Evolutionary conservation across 2,329 filamentous ascomycete species (phyloP).

Genomic region (Cordyceps cateniannulata): DNA sequence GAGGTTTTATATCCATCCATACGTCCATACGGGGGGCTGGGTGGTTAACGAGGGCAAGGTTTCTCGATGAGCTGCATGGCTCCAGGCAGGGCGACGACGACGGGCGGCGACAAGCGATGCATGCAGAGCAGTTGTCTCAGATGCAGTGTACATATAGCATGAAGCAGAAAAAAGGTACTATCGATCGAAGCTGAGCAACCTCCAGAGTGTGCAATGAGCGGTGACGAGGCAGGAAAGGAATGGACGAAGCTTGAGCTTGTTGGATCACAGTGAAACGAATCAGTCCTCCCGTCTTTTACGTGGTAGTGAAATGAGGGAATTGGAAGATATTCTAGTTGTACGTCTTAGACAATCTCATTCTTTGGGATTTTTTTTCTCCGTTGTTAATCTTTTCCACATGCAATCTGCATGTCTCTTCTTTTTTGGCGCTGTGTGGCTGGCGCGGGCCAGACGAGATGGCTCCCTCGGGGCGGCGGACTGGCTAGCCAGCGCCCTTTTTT

Average conservation of each 20-base stretch:
- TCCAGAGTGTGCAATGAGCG: background rate
- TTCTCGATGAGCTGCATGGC: background rate
- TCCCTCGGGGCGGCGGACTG: background rate
- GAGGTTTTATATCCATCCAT: background rate
- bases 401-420: background rate
- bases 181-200: background rate
- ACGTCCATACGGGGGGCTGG: background rate
- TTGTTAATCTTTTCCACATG: background rate
- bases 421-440: background rate
- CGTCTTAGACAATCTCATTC: background rate
- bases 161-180: background rate
- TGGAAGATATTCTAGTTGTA: background rate
- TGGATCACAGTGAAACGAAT: background rate
- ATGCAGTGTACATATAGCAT: background rate
- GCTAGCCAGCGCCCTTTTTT: no score
- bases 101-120: background rate
- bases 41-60: background rate
- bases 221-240: background rate
- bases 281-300: no score
- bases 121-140: conserved; percentile 9
- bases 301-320: no score
- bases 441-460: background rate
- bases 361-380: background rate
- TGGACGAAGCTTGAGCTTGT: background rate
- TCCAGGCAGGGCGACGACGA: no score